Base-by-base conservation (phyloP, 2,329 filamentous ascomycete genomes). In the Claviceps sp. region DNA sequence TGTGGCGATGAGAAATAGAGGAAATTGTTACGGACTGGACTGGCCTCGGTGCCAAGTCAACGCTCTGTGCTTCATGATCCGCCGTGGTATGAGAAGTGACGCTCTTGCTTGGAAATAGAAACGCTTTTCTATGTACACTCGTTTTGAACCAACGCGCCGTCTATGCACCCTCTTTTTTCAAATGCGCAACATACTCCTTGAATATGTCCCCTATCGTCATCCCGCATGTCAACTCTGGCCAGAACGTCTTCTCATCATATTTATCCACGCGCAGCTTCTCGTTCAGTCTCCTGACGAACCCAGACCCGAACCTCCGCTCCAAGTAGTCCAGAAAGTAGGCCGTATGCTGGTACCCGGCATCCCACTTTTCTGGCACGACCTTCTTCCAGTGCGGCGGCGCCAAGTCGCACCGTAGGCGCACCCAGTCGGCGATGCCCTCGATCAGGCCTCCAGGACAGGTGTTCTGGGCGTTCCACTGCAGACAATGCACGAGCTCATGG, bases 401-500 rank as follows among this genome's bases (percentile, higher is more conserved):
- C 29, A 94, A 75, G 0, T 77, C 78, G 48, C 83, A 83, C 56
- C 80, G 81, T 54, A 97, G 70, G 2, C 91, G 78, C 23, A 97
- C 90, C 79, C 88, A 97, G 68, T 97, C 93, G 20, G 91, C 91
- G 50, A 97, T 80, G 0, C 91, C 91, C 67, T 97, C 91, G 52
- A 95, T 83, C 46, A 97, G 68, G 0, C 93, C 93, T 0, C 83
- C 83, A 0, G 85, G 85, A 44, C 80, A 79, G 4, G 70, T 71
- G 1, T 73, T 75, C 20, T 60, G 71, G 2, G 75, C 85, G 59
- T 88, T 83, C 68, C 87, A 85, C 67, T 97, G 91, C 69, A 86
- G 94, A 69, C 89, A 96, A 70, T 97, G 93, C 14, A 97, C 91
- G 55, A 96, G 83, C 68, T 97, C 91, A 64, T 97, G 91, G 1